Evolutionary conservation across 495 filamentous ascomycete species (phyloP), one percentile per base, ranked within the genome.

Genomic region (Penicillium soppii): DNA sequence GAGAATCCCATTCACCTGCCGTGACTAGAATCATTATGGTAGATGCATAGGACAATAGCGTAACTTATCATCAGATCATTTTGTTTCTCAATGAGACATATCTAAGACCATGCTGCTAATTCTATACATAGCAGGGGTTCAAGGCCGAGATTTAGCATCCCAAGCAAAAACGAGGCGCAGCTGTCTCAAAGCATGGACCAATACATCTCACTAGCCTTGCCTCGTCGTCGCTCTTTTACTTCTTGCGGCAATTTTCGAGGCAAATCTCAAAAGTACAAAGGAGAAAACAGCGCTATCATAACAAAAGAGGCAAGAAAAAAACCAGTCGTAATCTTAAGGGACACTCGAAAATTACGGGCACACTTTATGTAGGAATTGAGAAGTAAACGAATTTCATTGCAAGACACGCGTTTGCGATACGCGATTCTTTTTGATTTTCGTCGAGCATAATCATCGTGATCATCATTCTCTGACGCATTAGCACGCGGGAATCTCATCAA

Each of bases 401-500:
- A 22, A 20, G 26, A 49, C 23, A 12, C 5, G 25, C 23, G 35
- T 40, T 13, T 49, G 22, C 9, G 21, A 17, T 49, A 49, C 37
- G 19, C 35, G 26, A 33, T 32, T 16, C 15, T 48, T 17, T 17
- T 30, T 21, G 9, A 16, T 39, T 25, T 49, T 41, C 13, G 37
- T 49, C 15, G 45, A 48, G 32, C 23, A 39, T 48, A 23, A 29
- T 49, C 46, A 23, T 49, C 46, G 36, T 38, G n/a, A 15, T 41
- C 36, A 33, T 49, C 36, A 17, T 48, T 20, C 33, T 27, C 45
- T 29, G 46, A 27, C 33, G 47, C 47, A 41, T 22, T 29, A 25
- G 37, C 47, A 40, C 16, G 19, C 30, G 17, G 47, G 41, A 25
- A 30, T 49, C 47, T 49, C 47, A 13, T 49, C 47, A 33, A 49